A percentile compares a stretch with the other conserved stretches of the same genome.
phyloP scores from a whole-genome alignment of 2,329 filamentous ascomycete species.

The Periconia sp. region DNA sequence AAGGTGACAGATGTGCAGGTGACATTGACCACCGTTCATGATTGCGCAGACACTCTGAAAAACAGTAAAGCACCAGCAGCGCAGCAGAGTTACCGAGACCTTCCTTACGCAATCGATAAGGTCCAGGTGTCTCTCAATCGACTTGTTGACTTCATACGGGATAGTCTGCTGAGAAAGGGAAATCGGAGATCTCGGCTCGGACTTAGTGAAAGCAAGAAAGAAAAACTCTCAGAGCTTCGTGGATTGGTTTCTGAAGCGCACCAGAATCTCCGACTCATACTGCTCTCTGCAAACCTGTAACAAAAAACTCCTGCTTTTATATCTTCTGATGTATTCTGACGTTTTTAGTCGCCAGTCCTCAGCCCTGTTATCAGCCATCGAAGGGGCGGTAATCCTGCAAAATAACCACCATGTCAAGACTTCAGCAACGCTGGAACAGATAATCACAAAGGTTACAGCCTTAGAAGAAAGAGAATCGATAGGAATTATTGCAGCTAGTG shows the following conservation, averaged over 20 bases:
- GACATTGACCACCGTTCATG: conserved; percentile 1
- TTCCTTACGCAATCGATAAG: not conserved
- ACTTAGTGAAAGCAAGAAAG: conserved; percentile 1
- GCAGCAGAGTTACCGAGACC: not conserved
- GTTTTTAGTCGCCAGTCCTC: not conserved
- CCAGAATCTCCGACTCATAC: not conserved
- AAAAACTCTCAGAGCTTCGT: not conserved
- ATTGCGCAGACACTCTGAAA: not conserved
- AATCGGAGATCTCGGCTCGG: not conserved
- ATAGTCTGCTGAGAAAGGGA: not conserved
- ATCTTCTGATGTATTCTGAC: not conserved
- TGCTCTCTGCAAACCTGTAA: conserved; percentile 4
- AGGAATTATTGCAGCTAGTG: not conserved
- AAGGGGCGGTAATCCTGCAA: not conserved
- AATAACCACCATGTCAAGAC: not conserved
- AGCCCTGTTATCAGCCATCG: not conserved
- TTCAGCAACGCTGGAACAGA: not conserved
- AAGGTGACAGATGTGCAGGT: conserved; percentile 5
- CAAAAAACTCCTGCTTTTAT: not conserved
- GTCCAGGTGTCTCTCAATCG: not conserved
- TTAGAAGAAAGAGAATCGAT: not conserved
- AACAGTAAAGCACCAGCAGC: not conserved
- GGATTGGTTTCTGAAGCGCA: not conserved
- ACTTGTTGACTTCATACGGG: conserved; percentile 1
- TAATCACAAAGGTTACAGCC: not conserved